Base-by-base conservation (phyloP, 495 filamentous ascomycete genomes). In the Aspergillus kassunensis region DNA sequence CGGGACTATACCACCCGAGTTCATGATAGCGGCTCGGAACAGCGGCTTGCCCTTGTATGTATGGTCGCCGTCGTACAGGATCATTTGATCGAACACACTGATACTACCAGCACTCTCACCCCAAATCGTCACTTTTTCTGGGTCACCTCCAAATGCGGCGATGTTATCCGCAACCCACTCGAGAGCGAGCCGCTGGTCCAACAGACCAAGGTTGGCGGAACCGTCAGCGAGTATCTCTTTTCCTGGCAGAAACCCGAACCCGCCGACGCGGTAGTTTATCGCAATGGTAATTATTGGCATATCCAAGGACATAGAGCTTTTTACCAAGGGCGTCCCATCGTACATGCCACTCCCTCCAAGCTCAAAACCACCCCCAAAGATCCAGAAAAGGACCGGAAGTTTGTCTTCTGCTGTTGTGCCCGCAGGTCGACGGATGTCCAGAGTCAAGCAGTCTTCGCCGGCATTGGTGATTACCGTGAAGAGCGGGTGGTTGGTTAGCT, bases 191-290 rank as follows among this genome's bases (percentile, higher is more conserved):
- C 71, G 64, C 62, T 82, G 80, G 46, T 84, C 80, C 4, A 77
- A 69, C 8, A 84, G 58, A 16, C 72, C 73, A 12, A 79, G 61
- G 33, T 79, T 82, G 19, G 84, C 60, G 0, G 84, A 72, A 8
- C 85, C 86, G 54, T 88, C 85, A 19, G 71, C 69, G 4, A 82
- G 73, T 30, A 89, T 74, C 66, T 89, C 85, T 48, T 79, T 78
- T 10, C 84, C 81, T 0, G 87, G 84, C 10, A 91, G 64, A 56
- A 90, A 90, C 0, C 88, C 88, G 61, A 82, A 87, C 0, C 84
- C 73, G 0, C 87, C 86, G 10, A 90, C 80, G 4, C 88, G 83
- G 59, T 90, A 90, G 64, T 88, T 91, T 65, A 91, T 83, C 39
- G 81, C 83, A 4, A 92, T 82, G 36, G 88, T 76, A 10, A 91